Base-by-base conservation (phyloP, 305 asterid genomes). In the Fraxinus nigra region DNA sequence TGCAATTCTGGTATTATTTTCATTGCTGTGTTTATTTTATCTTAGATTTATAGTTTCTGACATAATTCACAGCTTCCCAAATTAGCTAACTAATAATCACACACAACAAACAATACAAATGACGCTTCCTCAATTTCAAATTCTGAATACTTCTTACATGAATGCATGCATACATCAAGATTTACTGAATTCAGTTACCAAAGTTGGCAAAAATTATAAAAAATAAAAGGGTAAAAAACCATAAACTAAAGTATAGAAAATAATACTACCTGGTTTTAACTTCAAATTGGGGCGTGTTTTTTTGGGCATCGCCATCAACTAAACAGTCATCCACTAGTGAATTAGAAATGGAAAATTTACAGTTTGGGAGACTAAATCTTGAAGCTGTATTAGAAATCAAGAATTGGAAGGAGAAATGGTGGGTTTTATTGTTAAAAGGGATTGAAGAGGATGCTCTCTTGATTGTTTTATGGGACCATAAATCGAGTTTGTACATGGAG, bases 211-310 rank as follows among this genome's bases (percentile, higher is more conserved):
- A 22, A 9, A 5, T 24, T 24, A 35, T 3, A 30, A 6, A 14
- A 22, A 34, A 48, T 0, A 51, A 13, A 33, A n/a, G 3, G 43
- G 51, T 9, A 67, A 10, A 2, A 38, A 20, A 75, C 32, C 0
- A 48, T 22, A 54, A 24, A 28, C 7, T 6, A 0, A 63, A 28
- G 0, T n/a, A 0, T 35, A n/a, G 5, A 32, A 77, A 79, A 16
- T 7, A 9, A 14, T 1, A 26, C 82, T 85, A 94, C 98, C 95
- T 85, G 10, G 94, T 88, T 85, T 85, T 86, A 76, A 87, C 88
- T 83, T 88, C 85, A 82, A 70, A 43, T 43, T 26, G 88, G 40
- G 81, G 54, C 0, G 72, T 20, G 78, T 11, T 83, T 59, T 75
- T 80, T 69, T 79, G 80, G 35, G 87, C 83, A 6, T 83, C 79